Evolutionary conservation across 768 basidiomycete genomes (phyloP), one percentile per base, ranked within the genome.

Genomic region (Favolaschia claudopus): DNA sequence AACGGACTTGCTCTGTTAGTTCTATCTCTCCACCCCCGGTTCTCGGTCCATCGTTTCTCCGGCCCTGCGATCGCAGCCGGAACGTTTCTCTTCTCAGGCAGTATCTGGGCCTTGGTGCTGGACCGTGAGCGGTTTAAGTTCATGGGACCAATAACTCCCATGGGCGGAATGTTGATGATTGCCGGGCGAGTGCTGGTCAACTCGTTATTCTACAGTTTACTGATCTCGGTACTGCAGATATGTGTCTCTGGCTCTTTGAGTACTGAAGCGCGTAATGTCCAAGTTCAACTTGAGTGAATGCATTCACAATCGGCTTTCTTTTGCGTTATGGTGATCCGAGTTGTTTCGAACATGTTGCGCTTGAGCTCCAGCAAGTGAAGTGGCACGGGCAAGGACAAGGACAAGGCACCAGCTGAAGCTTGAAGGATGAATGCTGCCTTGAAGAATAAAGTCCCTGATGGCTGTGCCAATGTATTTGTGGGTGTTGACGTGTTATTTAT

Each of bases 1-100:
- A 91, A 92, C 55, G 91, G 91, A 14, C 79, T 92, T 12, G 87
- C 81, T 0, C 73, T 91, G 53, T 71, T 91, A 65, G 70, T 84
- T 10, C 67, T 90, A 12, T 89, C 89, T 2, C 67, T 85, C 68
- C 88, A 91, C 71, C 85, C 80, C 2, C 80, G 81, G 29, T 89
- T 90, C 67, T 72, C 84, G 0, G 55, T 64, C 1, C 87, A 90
- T 66, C 74, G 78, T 10, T 90, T 91, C 66, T 84, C 89, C 24
- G 89, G 87, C 5, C 87, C 85, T 3, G 88, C 89, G 2, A 87
- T 92, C 51, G 75, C 82, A 7, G 72, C 72, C 1, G 89, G 90
- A 2, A 75, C 82, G 0, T 43, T 79, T 1, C 39, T 90, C 4
- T 91, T 92, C 69, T 91, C 89, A 6, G 82, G 84, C 2, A 85